Percentiles rank a stretch among this genome's conserved stretches.
phyloP scores from a whole-genome alignment of 192 early-diverging fungal genomes.

The Dimargaris xerosporica region DNA sequence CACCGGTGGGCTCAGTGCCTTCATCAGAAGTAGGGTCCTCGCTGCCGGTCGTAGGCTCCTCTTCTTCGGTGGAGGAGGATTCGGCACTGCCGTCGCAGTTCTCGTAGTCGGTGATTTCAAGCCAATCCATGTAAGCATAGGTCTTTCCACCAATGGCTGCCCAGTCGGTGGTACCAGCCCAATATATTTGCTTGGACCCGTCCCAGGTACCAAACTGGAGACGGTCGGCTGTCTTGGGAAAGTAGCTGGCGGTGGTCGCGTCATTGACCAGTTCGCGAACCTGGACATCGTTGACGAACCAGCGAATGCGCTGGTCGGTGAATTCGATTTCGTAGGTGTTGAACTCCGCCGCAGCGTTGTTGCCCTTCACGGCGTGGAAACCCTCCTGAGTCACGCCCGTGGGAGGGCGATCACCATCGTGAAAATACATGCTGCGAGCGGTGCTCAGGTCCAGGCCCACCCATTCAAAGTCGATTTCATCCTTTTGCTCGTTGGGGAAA shows the following conservation, averaged over 20 bases:
- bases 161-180: conserved; percentile 29
- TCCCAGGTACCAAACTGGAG: conserved; percentile 29
- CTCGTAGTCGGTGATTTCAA: background rate
- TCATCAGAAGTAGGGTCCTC: background rate
- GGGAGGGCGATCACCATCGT: background rate
- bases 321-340: conserved; percentile 48
- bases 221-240: conserved; percentile 13
- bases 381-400: background rate
- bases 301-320: conserved; percentile 32
- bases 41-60: background rate
- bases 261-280: conserved; percentile 24
- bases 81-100: background rate
- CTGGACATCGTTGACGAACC: conserved; percentile 36
- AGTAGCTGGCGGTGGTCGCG: background rate
- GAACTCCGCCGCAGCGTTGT: conserved; percentile 24
- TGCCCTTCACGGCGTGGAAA: background rate
- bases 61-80: background rate
- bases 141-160: no score
- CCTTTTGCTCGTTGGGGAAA: background rate
- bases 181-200: conserved; percentile 22
- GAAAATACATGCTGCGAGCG: background rate
- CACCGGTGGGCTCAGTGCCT: background rate
- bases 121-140: conserved; percentile 12
- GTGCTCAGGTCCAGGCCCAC: background rate
- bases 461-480: conserved; percentile 12